Evolutionary conservation across 108 stramenopile species (phyloP).

Genomic region (Chaetoceros tenuissimus): DNA sequence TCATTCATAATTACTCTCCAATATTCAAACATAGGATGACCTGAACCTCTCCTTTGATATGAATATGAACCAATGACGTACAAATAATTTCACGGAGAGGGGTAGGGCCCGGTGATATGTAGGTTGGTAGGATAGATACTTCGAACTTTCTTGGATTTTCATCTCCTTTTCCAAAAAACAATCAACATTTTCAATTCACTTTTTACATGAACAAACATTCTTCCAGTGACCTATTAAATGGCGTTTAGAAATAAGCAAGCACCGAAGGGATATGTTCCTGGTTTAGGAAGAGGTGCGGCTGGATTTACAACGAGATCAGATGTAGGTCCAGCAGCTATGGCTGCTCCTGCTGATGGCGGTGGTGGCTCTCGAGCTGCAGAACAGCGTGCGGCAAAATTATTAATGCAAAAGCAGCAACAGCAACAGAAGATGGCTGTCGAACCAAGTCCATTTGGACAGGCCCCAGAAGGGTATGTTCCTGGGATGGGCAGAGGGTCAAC

Average conservation of each 20-base stretch:
- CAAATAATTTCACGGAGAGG: no score
- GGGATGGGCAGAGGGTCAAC: slow-evolving; percentile 70
- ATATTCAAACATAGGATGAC: no score
- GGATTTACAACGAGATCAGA: slow-evolving; percentile 96
- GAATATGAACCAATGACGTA: no score
- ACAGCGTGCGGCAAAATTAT: slow-evolving; percentile 33
- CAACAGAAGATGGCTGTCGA: slow-evolving; percentile 14
- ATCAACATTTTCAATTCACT: no score
- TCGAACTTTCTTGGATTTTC: no score
- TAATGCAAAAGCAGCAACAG: slow-evolving; percentile 34
- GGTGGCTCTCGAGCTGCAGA: slow-evolving; percentile 30
- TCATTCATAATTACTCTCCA: no score
- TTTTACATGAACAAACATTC: no score
- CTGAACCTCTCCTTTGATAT: no score
- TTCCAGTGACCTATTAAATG: no score
- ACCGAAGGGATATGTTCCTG: slow-evolving; percentile 89
- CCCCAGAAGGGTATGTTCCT: slow-evolving; percentile 80
- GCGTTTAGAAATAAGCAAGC: slow-evolving; percentile 25
- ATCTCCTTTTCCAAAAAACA: no score
- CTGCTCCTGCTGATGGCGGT: slow-evolving; percentile 4
- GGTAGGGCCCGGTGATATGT: no score
- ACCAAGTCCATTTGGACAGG: slow-evolving; percentile 42
- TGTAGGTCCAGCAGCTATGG: slow-evolving; percentile 71
- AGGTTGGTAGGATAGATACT: no score
- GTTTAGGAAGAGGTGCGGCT: slow-evolving; percentile 93